Conservation (phyloP, 805 yeast species). For the Starmerella vitae region DNA sequence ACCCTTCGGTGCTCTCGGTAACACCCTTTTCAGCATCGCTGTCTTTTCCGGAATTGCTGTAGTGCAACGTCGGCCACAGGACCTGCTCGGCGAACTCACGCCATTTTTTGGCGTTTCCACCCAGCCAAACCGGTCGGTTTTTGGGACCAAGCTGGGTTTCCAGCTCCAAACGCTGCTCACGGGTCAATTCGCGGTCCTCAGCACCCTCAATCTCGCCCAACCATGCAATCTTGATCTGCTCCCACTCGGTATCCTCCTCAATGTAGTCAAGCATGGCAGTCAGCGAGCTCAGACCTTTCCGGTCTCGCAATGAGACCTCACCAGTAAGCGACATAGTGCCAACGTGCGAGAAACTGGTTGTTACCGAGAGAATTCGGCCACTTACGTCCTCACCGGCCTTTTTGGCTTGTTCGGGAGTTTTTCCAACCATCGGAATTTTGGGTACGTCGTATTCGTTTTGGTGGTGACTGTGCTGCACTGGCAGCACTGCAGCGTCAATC, state of each 20-base stretch:
- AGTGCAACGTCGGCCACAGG: slow-evolving; percentile 91
- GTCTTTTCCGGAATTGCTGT: slow-evolving; percentile 41
- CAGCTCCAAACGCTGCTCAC: slow-evolving; percentile 38
- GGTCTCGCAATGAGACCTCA: slow-evolving; percentile 30
- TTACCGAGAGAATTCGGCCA: slow-evolving; percentile 56
- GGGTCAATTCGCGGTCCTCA: slow-evolving; percentile 29
- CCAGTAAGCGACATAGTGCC: slow-evolving; percentile 31
- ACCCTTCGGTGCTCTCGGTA: slow-evolving; percentile 39
- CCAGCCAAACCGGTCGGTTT: slow-evolving; percentile 63
- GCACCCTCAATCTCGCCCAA: slow-evolving; percentile 65
- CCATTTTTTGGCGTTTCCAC: slow-evolving; percentile 68
- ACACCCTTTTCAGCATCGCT: slow-evolving; percentile 32
- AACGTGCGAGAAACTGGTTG: slow-evolving; percentile 55
- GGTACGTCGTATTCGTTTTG: background rate
- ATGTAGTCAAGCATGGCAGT: slow-evolving; percentile 56
- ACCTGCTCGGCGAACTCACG: slow-evolving; percentile 78
- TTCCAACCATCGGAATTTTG: slow-evolving; percentile 11
- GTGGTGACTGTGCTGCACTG: slow-evolving; percentile 8
- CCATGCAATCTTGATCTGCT: slow-evolving; percentile 84
- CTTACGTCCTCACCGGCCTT: slow-evolving; percentile 28
- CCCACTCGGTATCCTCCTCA: slow-evolving; percentile 54
- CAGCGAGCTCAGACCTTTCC: slow-evolving; percentile 73
- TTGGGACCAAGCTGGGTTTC: slow-evolving; percentile 33
- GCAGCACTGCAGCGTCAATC: slow-evolving; percentile 17
- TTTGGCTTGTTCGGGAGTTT: slow-evolving; percentile 17